Conservation (phyloP, 2,329 filamentous ascomycete species). For the Colletotrichum sp. region DNA sequence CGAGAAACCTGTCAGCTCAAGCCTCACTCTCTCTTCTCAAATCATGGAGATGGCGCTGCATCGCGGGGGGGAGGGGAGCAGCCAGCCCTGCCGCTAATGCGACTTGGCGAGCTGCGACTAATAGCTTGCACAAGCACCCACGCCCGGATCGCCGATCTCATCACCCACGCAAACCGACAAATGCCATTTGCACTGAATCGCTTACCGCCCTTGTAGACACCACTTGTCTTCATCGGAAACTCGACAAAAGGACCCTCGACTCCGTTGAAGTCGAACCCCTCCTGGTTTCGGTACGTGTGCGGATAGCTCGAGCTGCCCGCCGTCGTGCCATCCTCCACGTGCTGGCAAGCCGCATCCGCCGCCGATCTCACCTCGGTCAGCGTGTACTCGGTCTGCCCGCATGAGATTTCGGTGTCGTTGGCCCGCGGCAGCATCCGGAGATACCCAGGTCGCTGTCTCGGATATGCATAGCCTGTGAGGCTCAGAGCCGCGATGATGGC, state of each 20-base stretch:
- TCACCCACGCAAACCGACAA: neutral
- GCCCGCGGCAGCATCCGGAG: conserved; percentile 21
- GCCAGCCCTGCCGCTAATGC: neutral
- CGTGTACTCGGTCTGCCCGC: conserved; percentile 59
- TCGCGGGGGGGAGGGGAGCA: neutral
- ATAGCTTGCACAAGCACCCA: neutral
- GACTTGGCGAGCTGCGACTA: neutral
- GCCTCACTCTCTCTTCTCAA: neutral
- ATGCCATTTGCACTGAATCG: neutral
- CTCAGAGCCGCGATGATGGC: conserved; percentile 2
- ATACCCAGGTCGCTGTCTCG: conserved; percentile 48
- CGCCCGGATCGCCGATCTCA: conserved; percentile 16
- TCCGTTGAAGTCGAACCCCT: conserved; percentile 63
- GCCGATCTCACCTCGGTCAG: conserved; percentile 54
- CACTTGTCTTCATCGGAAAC: conserved; percentile 62
- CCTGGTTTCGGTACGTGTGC: conserved; percentile 66
- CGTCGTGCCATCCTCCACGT: conserved; percentile 45
- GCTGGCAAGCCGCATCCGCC: conserved; percentile 53
- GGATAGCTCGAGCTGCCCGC: conserved; percentile 52
- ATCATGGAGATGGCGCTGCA: neutral
- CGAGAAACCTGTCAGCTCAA: neutral
- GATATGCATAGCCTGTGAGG: conserved; percentile 7
- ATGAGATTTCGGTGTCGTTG: conserved; percentile 33
- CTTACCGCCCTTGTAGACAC: conserved; percentile 61
- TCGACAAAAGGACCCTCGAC: conserved; percentile 66